phyloP scores from a whole-genome alignment of 495 filamentous ascomycete species.

The Hypoxylon lienhwacheense region DNA sequence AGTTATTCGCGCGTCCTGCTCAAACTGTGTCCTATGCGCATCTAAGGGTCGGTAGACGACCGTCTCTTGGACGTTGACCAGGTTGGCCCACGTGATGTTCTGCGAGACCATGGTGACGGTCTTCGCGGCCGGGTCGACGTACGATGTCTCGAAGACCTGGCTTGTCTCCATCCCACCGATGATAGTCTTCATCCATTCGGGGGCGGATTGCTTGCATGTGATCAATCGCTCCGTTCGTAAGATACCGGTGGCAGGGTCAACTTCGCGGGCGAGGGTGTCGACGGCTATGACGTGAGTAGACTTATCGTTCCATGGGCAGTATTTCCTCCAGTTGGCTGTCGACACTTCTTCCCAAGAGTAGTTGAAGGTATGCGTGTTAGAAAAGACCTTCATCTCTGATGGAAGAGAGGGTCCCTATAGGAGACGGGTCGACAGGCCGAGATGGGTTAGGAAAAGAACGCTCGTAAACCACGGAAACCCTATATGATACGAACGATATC shows the following conservation, averaged over 20 bases:
- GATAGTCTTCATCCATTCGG: conserved; percentile 79
- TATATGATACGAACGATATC: background rate
- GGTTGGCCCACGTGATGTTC: conserved; percentile 87
- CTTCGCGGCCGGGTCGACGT: conserved; percentile 78
- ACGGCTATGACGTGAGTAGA: conserved; percentile 91
- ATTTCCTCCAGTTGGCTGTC: conserved; percentile 99
- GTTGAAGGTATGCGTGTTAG: conserved; percentile 82
- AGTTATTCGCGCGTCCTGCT: conserved; percentile 87
- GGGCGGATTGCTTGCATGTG: conserved; percentile 86
- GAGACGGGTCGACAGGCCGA: background rate
- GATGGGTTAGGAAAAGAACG: too few species aligned
- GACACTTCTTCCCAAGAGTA: conserved; percentile 99
- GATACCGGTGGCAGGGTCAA: conserved; percentile 83
- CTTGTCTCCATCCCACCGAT: conserved; percentile 72
- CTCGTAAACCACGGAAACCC: background rate
- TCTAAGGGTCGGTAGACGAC: conserved; percentile 75
- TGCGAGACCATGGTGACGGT: conserved; percentile 92
- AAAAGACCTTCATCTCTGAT: conserved; percentile 87
- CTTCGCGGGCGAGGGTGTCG: conserved; percentile 80
- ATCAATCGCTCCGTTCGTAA: conserved; percentile 96
- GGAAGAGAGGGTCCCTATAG: conserved; percentile 2
- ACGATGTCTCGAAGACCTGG: conserved; percentile 91
- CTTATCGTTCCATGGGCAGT: conserved; percentile 97
- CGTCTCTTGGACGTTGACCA: conserved; percentile 86
- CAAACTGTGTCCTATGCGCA: conserved; percentile 71